These are phyloP conservation scores for Sporobolomyces phaffii DNA, from an alignment of 768 basidiomycete species.

Conservation along the genomic window DNA sequence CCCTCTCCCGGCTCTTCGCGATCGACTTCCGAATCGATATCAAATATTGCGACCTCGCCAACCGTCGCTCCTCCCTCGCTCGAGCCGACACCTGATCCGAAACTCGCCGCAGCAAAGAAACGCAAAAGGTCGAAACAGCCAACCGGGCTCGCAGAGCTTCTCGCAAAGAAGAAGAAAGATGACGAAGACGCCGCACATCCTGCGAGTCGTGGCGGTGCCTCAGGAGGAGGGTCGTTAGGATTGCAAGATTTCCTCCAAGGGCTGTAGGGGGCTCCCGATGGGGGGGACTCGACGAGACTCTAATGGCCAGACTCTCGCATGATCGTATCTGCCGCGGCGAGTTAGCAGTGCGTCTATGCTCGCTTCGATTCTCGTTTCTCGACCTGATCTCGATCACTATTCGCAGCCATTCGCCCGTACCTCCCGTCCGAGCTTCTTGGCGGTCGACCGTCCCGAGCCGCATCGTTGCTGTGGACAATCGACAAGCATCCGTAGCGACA, in stretches of 20 bases:
- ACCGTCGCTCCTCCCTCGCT: background rate
- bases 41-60: background rate
- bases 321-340: background rate
- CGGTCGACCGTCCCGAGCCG: too few relatives aligned
- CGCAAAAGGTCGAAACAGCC: slow-evolving; percentile 23
- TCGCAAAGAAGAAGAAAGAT: slow-evolving; percentile 27
- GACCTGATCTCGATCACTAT: too few relatives aligned
- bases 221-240: background rate
- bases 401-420: too few relatives aligned
- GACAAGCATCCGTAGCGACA: too few relatives aligned
- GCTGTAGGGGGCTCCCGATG: too few relatives aligned
- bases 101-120: slow-evolving; percentile 13
- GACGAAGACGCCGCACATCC: too few relatives aligned
- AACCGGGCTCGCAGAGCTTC: slow-evolving; percentile 21
- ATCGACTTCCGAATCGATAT: background rate
- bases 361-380: too few relatives aligned
- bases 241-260: slow-evolving; percentile 30
- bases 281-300: too few relatives aligned
- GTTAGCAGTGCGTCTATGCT: background rate
- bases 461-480: too few relatives aligned
- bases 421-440: too few relatives aligned
- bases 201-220: background rate
- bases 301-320: background rate
- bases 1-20: background rate
- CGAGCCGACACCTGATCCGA: background rate